Evolutionary conservation across 306 rosid species (phyloP).

Genomic region (Lithocarpus polystachyus): DNA sequence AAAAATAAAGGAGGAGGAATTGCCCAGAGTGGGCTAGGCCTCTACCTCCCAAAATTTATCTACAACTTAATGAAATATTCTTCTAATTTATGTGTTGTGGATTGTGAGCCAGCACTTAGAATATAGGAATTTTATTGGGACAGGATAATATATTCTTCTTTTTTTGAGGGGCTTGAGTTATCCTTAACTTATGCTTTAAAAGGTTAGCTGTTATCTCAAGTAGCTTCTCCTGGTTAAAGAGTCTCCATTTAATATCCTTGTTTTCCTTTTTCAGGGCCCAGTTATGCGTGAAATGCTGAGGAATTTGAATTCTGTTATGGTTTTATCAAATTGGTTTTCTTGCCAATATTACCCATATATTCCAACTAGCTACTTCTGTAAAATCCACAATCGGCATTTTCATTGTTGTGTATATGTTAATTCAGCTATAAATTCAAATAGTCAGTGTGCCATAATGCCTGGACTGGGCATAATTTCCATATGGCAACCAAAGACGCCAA

Average conservation of each 20-base stretch:
- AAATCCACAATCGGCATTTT: conserved; percentile 14
- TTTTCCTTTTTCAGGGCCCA: conserved; percentile 1
- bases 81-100: no score
- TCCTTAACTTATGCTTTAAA: neutral
- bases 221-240: neutral
- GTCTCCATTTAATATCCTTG: neutral
- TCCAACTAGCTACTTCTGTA: conserved; percentile 22
- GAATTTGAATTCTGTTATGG: conserved; percentile 10
- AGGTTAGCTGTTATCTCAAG: neutral
- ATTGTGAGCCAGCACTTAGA: no score
- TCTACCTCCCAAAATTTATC: no score
- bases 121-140: neutral
- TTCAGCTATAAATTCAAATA: conserved; percentile 16
- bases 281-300: conserved; percentile 19
- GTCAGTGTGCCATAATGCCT: neutral
- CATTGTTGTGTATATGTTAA: neutral
- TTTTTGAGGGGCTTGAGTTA: neutral
- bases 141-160: neutral
- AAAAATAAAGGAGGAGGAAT: no score
- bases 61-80: no score
- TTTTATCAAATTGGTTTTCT: conserved; percentile 34
- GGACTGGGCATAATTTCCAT: conserved; percentile 27
- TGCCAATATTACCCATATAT: conserved; percentile 29
- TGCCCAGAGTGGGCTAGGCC: no score
- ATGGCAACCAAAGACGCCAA: conserved; percentile 24